Base-by-base conservation (phyloP, 805 yeast species). In the Yarrowia sp. region DNA sequence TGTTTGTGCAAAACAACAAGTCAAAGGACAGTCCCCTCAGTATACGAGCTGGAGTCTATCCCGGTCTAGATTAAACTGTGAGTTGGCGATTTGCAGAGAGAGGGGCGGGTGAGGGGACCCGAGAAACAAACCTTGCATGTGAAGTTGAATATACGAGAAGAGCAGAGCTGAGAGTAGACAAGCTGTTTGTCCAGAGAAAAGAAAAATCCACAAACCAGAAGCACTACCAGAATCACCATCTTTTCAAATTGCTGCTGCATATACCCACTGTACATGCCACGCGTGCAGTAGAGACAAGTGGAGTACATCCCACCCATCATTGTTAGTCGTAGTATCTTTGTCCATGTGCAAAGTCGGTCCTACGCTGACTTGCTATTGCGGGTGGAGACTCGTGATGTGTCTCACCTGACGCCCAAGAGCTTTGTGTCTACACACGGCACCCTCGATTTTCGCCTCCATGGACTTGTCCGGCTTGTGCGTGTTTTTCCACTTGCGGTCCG, bases 301-400 rank as follows among this genome's bases (percentile, higher is more conserved):
- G 28, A 22, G 28, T 22, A 22, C 28, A 22, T 22, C 28, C 28
- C 28, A 22, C 28, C 28, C 28, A 22, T 22, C 28, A 22, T 39
- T n/a, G n/a, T 39, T 8, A 18, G 6, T 41, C 44, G 28, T 9
- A 17, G 8, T 14, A 5, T 41, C 44, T 41, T 41, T 41, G 44
- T 43, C 32, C 22, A 43, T 43, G 47, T 43, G 47, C 15, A 43
- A 43, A 43, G 47, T 43, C 47, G 47, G 47, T 43, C 47, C 47
- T 43, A 42, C 31, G 15, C 45, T 6, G 44, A 8, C n/a, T 17
- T 41, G 44, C 44, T n/a, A 7, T 8, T 41, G 44, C 44, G 45
- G 48, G 48, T 44, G 48, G 48, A 44, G 48, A 44, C 48, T 14
- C 48, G 33, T 44, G 33, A 28, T 44, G 48, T 44, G 48, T 44